A percentile compares a stretch with the other conserved stretches of the same genome.
Conservation (phyloP, 352 stramenopile species). For the Phytophthora podocarpi region DNA sequence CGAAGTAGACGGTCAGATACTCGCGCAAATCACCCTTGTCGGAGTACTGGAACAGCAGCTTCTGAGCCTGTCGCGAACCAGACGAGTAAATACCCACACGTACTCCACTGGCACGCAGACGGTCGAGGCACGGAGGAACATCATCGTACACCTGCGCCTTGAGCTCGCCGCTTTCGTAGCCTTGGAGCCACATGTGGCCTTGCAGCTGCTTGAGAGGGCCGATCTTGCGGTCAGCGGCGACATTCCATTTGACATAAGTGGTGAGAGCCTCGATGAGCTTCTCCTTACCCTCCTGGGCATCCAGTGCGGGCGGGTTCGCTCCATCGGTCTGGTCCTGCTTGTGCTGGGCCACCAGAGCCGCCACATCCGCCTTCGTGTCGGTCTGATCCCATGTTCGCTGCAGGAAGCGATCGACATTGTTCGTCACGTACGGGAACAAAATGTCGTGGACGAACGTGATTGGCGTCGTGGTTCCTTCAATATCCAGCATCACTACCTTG, state of each 20-base stretch:
- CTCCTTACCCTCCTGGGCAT: constrained; percentile 23
- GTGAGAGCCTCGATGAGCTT: constrained; percentile 44
- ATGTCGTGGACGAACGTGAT: constrained; percentile 97
- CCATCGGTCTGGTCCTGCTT: constrained; percentile 42
- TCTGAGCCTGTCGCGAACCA: constrained; percentile 87
- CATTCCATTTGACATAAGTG: constrained; percentile 76
- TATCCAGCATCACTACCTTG: constrained; percentile 95
- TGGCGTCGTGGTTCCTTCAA: constrained; percentile 95
- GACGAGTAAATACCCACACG: constrained; percentile 95
- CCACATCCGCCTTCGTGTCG: constrained; percentile 55
- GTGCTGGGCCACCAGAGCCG: constrained; percentile 53
- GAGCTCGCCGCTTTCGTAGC: constrained; percentile 88
- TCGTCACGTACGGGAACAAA: constrained; percentile 92
- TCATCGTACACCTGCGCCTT: constrained; percentile 93
- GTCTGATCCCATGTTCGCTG: constrained; percentile 56
- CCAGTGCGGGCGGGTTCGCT: constrained; percentile 34
- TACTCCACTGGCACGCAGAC: constrained; percentile 72
- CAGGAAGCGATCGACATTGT: constrained; percentile 68
- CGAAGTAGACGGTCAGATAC: constrained; percentile 85
- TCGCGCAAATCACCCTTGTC: constrained; percentile 79
- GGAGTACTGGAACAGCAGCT: constrained; percentile 88
- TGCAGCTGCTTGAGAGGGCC: constrained; percentile 90
- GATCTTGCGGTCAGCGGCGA: constrained; percentile 82
- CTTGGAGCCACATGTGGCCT: constrained; percentile 89
- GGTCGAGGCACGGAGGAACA: constrained; percentile 84